Evolutionary conservation across 139 green algal species (phyloP).

Genomic region (Gonium pectorale): DNA sequence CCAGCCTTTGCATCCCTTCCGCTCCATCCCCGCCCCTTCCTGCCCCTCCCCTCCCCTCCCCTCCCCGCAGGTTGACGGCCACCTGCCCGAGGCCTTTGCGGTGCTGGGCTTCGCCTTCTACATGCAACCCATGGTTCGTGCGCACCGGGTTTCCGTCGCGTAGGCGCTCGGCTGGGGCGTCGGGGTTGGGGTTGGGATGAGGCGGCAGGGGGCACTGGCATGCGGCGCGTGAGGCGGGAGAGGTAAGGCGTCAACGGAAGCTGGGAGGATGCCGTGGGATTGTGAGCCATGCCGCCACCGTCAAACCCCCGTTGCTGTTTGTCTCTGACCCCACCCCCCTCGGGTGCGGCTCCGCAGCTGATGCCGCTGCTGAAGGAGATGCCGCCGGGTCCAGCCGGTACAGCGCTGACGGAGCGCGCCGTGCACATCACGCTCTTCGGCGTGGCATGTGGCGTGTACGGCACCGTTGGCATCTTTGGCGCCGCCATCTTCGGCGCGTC

Average conservation of each 20-base stretch:
- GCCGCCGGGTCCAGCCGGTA: slow-evolving; percentile 48
- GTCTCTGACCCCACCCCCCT: neutral
- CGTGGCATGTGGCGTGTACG: slow-evolving; percentile 56
- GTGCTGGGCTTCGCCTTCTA: slow-evolving; percentile 77
- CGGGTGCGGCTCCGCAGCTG: slow-evolving; percentile 38
- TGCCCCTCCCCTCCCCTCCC: too few relatives aligned
- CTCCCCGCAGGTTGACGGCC: slow-evolving; percentile 44
- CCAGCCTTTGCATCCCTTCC: neutral
- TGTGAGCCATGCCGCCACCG: neutral
- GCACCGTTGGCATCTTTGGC: slow-evolving; percentile 63
- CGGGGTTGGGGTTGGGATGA: too few relatives aligned
- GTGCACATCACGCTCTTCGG: slow-evolving; percentile 64
- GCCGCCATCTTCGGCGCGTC: slow-evolving; percentile 62
- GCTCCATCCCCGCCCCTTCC: neutral
- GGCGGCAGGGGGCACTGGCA: too few relatives aligned
- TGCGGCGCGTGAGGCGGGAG: too few relatives aligned
- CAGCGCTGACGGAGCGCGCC: slow-evolving; percentile 50
- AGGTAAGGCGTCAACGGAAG: too few relatives aligned
- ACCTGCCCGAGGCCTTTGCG: slow-evolving; percentile 71
- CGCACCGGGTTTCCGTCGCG: too few relatives aligned
- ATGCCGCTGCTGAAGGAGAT: slow-evolving; percentile 72
- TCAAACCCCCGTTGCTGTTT: neutral
- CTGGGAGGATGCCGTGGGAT: too few relatives aligned
- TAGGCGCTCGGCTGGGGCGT: too few relatives aligned
- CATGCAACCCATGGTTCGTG: slow-evolving; percentile 65